These are phyloP conservation scores for Leccinum obscurum DNA, from an alignment of 768 basidiomycete genomes.

Conservation along the genomic window DNA sequence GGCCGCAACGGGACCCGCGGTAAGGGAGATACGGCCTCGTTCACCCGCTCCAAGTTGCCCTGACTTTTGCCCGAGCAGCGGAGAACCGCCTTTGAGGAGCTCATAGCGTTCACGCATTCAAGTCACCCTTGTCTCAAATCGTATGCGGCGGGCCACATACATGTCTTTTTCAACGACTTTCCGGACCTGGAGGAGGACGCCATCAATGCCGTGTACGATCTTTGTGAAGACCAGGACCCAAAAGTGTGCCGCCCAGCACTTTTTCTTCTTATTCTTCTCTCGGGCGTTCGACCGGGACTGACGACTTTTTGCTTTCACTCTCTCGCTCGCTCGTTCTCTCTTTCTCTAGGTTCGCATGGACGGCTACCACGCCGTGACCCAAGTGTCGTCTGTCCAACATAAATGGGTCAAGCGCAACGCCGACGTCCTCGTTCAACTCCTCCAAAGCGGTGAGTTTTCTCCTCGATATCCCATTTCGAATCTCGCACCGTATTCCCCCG, in stretches of 20 bases:
- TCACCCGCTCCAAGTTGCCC: constrained; percentile 3
- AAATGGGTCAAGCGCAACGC: constrained; percentile 71
- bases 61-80: constrained; percentile 39
- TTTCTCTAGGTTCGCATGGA: constrained; percentile 59
- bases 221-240: constrained; percentile 67
- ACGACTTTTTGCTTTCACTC: background rate
- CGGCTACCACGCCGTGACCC: constrained; percentile 63
- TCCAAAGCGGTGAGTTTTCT: constrained; percentile 64
- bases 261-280: background rate
- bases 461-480: background rate
- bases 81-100: constrained; percentile 48
- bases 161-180: constrained; percentile 61
- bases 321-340: background rate
- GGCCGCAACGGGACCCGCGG: constrained; percentile 40
- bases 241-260: constrained; percentile 37
- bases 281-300: constrained; percentile 9
- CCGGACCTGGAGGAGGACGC: constrained; percentile 72
- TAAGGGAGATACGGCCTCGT: constrained; percentile 25
- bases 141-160: constrained; percentile 58
- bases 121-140: constrained; percentile 48
- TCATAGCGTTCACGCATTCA: constrained; percentile 56
- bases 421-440: constrained; percentile 72
- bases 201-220: constrained; percentile 76
- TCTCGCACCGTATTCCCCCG: constrained; percentile 5
- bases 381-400: constrained; percentile 46